These are phyloP conservation scores for Tetrahymena malaccensis DNA, from an alignment of 73 alveolate species.

Conservation along the genomic window DNA sequence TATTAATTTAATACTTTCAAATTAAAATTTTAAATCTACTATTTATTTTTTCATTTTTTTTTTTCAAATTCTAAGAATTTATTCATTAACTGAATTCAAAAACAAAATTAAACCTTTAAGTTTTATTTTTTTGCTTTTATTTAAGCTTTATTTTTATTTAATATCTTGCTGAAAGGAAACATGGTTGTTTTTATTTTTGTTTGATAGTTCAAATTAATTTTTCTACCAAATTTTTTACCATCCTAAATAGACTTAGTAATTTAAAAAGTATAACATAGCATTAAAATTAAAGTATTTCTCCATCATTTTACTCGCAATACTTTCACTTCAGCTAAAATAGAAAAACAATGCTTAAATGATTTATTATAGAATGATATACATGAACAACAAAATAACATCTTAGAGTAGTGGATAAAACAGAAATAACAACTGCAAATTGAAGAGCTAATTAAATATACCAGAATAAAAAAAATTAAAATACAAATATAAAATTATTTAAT, in stretches of 20 bases:
- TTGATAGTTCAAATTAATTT: not conserved
- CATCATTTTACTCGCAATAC: not conserved
- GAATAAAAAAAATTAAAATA: not conserved
- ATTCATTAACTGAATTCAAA: not conserved
- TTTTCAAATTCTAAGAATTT: too few species aligned
- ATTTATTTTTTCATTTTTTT: too few species aligned
- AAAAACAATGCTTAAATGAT: too few species aligned
- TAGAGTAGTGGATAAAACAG: not conserved
- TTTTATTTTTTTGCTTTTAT: too few species aligned
- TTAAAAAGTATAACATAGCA: not conserved
- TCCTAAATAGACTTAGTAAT: not conserved
- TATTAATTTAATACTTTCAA: too few species aligned
- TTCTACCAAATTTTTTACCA: not conserved
- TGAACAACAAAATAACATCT: not conserved
- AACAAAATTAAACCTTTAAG: not conserved
- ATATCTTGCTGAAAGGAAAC: too few species aligned
- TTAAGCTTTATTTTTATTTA: too few species aligned
- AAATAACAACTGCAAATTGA: not conserved
- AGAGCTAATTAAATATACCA: not conserved
- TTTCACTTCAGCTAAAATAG: not conserved
- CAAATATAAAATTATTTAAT: too few species aligned
- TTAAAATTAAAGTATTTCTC: not conserved
- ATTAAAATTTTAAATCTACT: not conserved
- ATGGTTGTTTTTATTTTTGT: not conserved
- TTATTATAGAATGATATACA: not conserved